Evolutionary conservation across 2,329 filamentous ascomycete genomes (phyloP), one percentile per base, ranked within the genome.

Genomic region (Pezicula rhizophila): DNA sequence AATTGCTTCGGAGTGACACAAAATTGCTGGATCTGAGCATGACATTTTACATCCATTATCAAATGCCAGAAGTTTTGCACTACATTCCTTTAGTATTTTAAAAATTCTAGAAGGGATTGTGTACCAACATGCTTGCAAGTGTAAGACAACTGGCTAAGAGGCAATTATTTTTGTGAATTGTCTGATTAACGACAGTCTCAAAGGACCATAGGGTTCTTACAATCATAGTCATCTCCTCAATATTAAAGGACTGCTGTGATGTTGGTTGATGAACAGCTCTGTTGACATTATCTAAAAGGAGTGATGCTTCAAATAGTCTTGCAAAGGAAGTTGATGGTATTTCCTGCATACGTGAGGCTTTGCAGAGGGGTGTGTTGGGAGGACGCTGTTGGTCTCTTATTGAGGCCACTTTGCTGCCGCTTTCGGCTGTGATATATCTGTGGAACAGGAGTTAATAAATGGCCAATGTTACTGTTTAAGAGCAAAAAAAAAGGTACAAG

Each of bases 161-260:
- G 11, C 35, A 6, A 33, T 18, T 15, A 11, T 35, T 33, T 18
- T 42, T 17, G 17, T 26, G 38, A 20, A 35, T 47, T 38, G 14
- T 5, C 25, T 47, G 46, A 38, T 11, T 20, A 12, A 47, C 17
- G n/a, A 47, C 38, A 17, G 46, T 34, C 26, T 47, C 38, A 3
- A 47, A 35, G 38, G 46, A 47, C 10, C n/a, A 15, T 15, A 47
- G 31, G 17, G 46, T 47, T 11, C 23, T 42, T 26, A 42, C n/a
- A 42, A 47, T 47, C 37, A 38, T 42, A 17, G 25, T 47, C 25
- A 38, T 38, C 39, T 47, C 46, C 38, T 47, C 46, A 2, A 47
- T 34, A 15, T 47, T 47, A 38, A 47, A 42, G 12, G 38, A 47
- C 37, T 15, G 20, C 38, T 47, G 10, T 6, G 38, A 15, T 42